Base-by-base conservation (phyloP, 2,329 filamentous ascomycete genomes). In the Alternaria sp. region DNA sequence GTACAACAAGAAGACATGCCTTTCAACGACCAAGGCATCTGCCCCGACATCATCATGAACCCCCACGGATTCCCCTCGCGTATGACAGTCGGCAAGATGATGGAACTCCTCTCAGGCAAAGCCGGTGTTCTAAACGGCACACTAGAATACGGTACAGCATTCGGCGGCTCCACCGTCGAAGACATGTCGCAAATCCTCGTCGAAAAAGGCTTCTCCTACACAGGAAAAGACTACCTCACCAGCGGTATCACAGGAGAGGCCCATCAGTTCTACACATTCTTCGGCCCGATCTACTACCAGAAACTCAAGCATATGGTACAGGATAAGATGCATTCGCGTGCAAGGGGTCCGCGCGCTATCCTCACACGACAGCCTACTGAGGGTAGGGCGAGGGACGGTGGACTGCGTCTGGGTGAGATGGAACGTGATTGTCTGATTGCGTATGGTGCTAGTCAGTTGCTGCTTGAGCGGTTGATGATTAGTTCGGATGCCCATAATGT, bases 21-120 rank as follows among this genome's bases (percentile, higher is more conserved):
- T 0, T 99, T 99, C 83, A 91, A 91, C 36, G 96, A 99, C 81
- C 85, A 87, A 56, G 96, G 96, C 3, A 88, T 99, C 69, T 91
- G 90, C n/a, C 96, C 96, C 0, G 96, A 99, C 81, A 97, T 99
- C 70, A 99, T 99, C 88, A 99, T 99, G 96, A 99, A 99, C 84
- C 96, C 96, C 0, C 96, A 99, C 83, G 96, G 96, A 89, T 99
- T 99, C 86, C 96, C 96, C 2, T 98, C 95, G 30, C 96, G 96
- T 80, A 99, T 99, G 96, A 99, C 96, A 57, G 96, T 99, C 66
- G 96, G 96, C 30, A 99, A 99, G 81, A 91, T 99, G 85, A 88
- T 99, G 54, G 96, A 99, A 79, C 92, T 97, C 47, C 86, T 99
- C 15, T 93, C 94, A 0, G 96, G 96, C 68, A 99, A 99, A 81